Percentiles rank a stretch among this genome's conserved stretches.
Evolutionary conservation across 2,329 filamentous ascomycete genomes (phyloP).

Genomic region (Purpureocillium takamizusanense): DNA sequence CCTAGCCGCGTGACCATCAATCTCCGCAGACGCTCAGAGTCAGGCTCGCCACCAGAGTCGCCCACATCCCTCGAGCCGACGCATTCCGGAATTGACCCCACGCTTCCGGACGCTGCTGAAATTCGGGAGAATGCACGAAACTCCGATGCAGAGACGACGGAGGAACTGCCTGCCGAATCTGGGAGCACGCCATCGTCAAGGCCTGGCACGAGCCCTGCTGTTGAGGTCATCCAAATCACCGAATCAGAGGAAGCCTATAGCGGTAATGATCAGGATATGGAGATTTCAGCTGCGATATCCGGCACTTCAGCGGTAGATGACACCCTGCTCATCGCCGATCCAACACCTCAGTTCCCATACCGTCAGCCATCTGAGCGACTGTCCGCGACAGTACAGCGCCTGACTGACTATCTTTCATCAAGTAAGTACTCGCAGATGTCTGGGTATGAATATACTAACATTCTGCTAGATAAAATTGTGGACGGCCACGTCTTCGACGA

Average conservation of each 20-base stretch:
- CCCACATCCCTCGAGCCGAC: neutral
- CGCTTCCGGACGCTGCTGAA: neutral
- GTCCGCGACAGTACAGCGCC: slow-evolving; percentile 22
- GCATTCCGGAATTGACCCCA: neutral
- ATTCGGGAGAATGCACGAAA: too few relatives aligned
- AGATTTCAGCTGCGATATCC: slow-evolving; percentile 21
- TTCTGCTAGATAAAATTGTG: slow-evolving; percentile 30
- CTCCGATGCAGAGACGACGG: neutral
- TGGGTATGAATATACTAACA: neutral
- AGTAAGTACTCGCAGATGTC: slow-evolving; percentile 12
- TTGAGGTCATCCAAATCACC: slow-evolving; percentile 30
- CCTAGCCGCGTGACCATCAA: slow-evolving; percentile 55
- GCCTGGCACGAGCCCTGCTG: slow-evolving; percentile 27
- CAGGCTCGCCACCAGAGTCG: neutral
- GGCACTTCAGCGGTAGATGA: slow-evolving; percentile 15
- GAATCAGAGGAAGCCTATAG: slow-evolving; percentile 22
- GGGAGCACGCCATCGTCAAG: slow-evolving; percentile 1
- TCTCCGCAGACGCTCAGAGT: slow-evolving; percentile 31
- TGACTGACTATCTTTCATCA: slow-evolving; percentile 25
- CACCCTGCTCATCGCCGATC: slow-evolving; percentile 24
- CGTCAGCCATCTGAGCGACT: slow-evolving; percentile 20
- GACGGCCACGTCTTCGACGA: slow-evolving; percentile 34
- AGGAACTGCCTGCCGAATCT: neutral
- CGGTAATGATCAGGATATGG: slow-evolving; percentile 15
- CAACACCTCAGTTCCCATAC: slow-evolving; percentile 38